Base-by-base conservation (phyloP, 2,329 filamentous ascomycete genomes). In the Aureobasidium sp. region DNA sequence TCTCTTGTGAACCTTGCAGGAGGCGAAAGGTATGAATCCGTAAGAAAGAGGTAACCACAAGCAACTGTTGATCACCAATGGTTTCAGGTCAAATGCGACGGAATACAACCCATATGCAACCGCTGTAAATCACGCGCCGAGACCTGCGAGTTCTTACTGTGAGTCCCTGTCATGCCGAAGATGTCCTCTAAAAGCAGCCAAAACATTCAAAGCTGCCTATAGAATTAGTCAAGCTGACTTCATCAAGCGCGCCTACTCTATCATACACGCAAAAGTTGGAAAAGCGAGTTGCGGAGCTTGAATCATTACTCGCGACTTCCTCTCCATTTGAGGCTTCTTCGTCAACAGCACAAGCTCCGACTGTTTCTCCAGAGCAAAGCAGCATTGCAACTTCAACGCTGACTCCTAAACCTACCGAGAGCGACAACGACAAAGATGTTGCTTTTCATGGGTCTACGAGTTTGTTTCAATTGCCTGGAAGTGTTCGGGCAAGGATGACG, bases 181-280 rank as follows among this genome's bases (percentile, higher is more conserved):
- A 37, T 13, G 29, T 29, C 2, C 21, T 21, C 21, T 21, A 21
- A 21, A 21, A 21, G 21, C 21, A 21, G 21, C 21, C 21, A 21
- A 21, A 21, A 21, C 21, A 21, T 21, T 21, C 21, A 21, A 21
- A 6, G 3, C 16, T 42, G n/a, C 39, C 5, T 42, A 5, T 21
- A 44, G 10, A 44, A 11, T 25, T 21, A 8, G 8, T 4, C 25
- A 5, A 5, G 10, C 48, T 50, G 16, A 50, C 14, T 37, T 8
- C 59, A 21, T 47, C 11, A 84, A 76, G 68, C 25, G 72, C 77
- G 65, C 83, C 82, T 51, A 84, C 83, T 2, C 72, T 85, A 64
- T 84, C 83, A 32, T 85, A 85, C 70, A 85, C 83, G 2, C 81
- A 84, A 61, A 79, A 81, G 32, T 76, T 85, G 10, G 82, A 85